Conservation (phyloP, 345 rosid species). For the Psidium friedrichsthalianum region DNA sequence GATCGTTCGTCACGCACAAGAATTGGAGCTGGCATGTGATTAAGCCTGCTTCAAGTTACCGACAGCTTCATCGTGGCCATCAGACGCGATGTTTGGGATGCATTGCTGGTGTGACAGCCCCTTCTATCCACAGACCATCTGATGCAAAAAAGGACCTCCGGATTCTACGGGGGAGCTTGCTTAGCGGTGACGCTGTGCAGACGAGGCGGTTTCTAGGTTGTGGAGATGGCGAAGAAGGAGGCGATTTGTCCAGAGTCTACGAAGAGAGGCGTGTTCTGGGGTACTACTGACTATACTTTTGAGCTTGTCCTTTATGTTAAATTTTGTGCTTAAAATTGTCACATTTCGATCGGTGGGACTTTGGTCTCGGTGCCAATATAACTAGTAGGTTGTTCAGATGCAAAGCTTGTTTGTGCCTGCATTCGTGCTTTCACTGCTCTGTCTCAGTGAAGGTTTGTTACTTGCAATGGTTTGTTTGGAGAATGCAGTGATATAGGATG, state of each 20-base stretch:
- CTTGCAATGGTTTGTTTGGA: not conserved
- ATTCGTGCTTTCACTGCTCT: not conserved
- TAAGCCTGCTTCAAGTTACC: slow-evolving; percentile 5
- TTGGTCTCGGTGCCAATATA: not conserved
- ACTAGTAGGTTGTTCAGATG: not conserved
- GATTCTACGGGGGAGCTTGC: slow-evolving; percentile 3
- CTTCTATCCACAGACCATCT: slow-evolving; percentile 6
- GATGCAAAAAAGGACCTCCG: slow-evolving; percentile 8
- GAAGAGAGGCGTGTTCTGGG: slow-evolving; percentile 74
- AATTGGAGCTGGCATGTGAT: slow-evolving; percentile 18
- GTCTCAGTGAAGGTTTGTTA: not conserved
- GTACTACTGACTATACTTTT: slow-evolving; percentile 19
- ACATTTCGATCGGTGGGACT: not conserved
- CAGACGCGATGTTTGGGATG: slow-evolving; percentile 23
- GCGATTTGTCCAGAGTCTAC: slow-evolving; percentile 66
- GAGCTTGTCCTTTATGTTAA: not conserved
- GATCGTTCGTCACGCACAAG: slow-evolving; percentile 23
- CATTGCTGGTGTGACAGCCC: slow-evolving; percentile 21
- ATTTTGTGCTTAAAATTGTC: not conserved
- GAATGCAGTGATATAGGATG: not conserved
- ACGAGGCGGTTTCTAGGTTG: slow-evolving; percentile 79
- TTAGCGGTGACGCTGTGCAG: slow-evolving; percentile 11
- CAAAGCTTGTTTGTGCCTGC: not conserved
- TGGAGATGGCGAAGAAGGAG: slow-evolving; percentile 87
- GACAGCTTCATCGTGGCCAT: slow-evolving; percentile 9